Conservation (phyloP, 768 basidiomycete species). For the Daedalea quercina region DNA sequence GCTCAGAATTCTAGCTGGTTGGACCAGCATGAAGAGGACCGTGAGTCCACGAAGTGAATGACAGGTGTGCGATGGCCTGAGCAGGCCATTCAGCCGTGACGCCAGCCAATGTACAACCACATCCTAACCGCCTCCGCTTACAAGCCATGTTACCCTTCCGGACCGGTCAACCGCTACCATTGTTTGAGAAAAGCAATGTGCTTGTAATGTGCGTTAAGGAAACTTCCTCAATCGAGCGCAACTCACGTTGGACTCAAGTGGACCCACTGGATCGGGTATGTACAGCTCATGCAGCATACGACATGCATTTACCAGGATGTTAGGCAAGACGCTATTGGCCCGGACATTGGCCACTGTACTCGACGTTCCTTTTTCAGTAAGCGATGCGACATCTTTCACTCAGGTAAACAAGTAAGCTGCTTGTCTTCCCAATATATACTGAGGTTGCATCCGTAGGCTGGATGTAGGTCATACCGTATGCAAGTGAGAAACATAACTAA, state of each 20-base stretch:
- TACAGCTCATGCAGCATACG: background rate
- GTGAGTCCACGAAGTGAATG: background rate
- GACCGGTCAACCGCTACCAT: conserved; percentile 38
- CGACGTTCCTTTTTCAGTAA: conserved; percentile 91
- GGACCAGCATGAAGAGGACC: conserved; percentile 13
- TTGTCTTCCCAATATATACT: background rate
- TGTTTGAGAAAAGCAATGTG: conserved; percentile 95
- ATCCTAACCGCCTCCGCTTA: conserved; percentile 31
- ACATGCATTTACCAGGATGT: no score
- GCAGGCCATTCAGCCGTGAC: conserved; percentile 32
- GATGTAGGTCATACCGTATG: conserved; percentile 42
- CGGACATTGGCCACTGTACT: conserved; percentile 85
- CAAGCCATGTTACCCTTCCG: conserved; percentile 25
- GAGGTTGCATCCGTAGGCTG: conserved; percentile 41
- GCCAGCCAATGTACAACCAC: conserved; percentile 57
- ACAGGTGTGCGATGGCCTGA: conserved; percentile 7
- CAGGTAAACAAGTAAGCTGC: conserved; percentile 61
- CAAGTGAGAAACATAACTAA: background rate
- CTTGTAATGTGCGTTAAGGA: conserved; percentile 65
- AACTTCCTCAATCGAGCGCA: background rate
- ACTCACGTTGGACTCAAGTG: conserved; percentile 18
- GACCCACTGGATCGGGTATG: conserved; percentile 81
- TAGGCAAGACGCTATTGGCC: conserved; percentile 88
- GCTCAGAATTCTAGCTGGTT: background rate
- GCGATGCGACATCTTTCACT: conserved; percentile 92